phyloP scores from a whole-genome alignment of 2,329 filamentous ascomycete species.

The Botrytis pseudocinerea region DNA sequence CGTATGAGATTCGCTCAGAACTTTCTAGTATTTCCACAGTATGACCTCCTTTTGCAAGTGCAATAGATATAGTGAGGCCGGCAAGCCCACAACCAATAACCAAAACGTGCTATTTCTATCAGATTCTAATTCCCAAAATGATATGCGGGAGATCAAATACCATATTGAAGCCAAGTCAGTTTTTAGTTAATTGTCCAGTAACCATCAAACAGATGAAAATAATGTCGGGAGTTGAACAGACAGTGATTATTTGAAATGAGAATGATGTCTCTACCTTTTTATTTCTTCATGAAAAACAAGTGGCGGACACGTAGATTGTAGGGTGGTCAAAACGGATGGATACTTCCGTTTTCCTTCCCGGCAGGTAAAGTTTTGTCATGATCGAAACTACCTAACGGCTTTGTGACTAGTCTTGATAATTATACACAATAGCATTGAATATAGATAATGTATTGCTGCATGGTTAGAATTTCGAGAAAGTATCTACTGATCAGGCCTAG shows the following conservation, averaged over 20 bases:
- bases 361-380: neutral
- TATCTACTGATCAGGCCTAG: neutral
- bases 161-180: neutral
- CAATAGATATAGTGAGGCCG: slow-evolving; percentile 29
- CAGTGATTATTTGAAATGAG: neutral
- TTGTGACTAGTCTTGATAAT: neutral
- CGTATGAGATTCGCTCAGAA: neutral
- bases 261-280: neutral
- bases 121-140: neutral
- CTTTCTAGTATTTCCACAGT: slow-evolving; percentile 18
- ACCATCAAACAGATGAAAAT: neutral
- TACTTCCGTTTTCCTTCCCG: neutral
- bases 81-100: slow-evolving; percentile 31
- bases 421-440: neutral
- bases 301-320: neutral
- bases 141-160: neutral
- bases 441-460: neutral
- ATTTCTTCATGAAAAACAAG: neutral
- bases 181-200: neutral
- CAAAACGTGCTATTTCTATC: slow-evolving; percentile 28
- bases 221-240: neutral
- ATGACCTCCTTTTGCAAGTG: slow-evolving; percentile 27
- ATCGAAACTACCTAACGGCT: neutral
- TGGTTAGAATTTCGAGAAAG: neutral
- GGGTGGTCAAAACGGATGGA: neutral